Base-by-base conservation (phyloP, 129 eudicot species). In the Mikania micrantha region DNA sequence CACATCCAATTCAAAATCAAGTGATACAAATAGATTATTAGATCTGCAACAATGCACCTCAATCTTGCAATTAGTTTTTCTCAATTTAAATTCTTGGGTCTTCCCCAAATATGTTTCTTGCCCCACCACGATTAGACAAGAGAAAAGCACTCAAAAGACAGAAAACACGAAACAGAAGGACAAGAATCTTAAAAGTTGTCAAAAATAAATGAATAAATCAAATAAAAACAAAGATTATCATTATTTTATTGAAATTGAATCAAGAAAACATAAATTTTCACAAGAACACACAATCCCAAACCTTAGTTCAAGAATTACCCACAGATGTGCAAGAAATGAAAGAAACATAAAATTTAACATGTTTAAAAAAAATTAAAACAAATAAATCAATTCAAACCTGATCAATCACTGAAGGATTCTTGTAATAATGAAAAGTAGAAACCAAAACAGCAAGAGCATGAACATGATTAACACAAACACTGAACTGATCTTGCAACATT, bases 401-500 rank as follows among this genome's bases (percentile, higher is more conserved):
- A 76, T 88, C 90, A 70, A 90, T 84, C 65, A 91, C 95, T 49
- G 96, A 82, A 27, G 88, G 91, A 56, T 73, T 77, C 85, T 84
- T 90, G 85, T 68, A 77, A 75, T 78, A 82, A 65, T 86, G 96
- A 56, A 90, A 90, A 65, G 96, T 90, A 0, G 96, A 86, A 58
- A 90, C 88, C 47, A 86, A 79, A 41, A 90, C 82, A 7, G 90
- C 95, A 62, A 90, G 96, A 48, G 96, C 95, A 73, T 86, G 96
- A 52, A 86, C 88, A 82, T 90, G 96, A 75, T 90, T 90, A 45
- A 90, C 95, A 66, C 88, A 84, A 61, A 86, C 95, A 77, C 74
- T 82, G 34, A 90, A 90, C 49, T 86, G 96, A 73, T 90, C 96
- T 72, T 90, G 96, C 66, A 90, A 68, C 90, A 90, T 90, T 70